Base-by-base conservation (phyloP, 371 early-diverging fungal species). In the Mucor ambiguus region DNA sequence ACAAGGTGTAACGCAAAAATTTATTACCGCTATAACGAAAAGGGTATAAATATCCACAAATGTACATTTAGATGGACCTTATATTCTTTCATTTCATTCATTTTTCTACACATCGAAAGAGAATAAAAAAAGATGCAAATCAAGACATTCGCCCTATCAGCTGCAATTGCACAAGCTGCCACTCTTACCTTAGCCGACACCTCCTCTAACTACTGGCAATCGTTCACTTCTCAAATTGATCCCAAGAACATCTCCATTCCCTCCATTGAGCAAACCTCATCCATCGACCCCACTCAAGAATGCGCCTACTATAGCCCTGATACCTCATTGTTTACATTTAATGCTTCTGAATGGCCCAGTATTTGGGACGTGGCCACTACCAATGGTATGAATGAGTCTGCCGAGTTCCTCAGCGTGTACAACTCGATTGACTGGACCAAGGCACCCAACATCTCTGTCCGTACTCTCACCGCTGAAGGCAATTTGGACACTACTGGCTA, bases 371-470 rank as follows among this genome's bases (percentile, higher is more conserved):
- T 69, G 12, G 83, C 83, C 11, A 80, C 80, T 16, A 66, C 70
- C 57, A 82, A 82, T 44, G 73, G 74, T 28, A 78, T 78, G 77
- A 74, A 78, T 61, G 68, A 61, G 14, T 56, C 67, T 33, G 67
- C 68, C 8, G 83, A 83, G 46, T 83, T 83, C 70, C 61, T 56
- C 18, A 29, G 64, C 4, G 18, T 83, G n/a, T 83, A 83, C 61
- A 77, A 80, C 48, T 78, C 80, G 0, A 78, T 83, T 58, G 73
- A 80, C 55, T 83, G 83, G 83, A 69, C 76, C 29, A 72, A 70
- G 44, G 78, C 74, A 12, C 83, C 83, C 49, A 66, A 69, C 59
- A 74, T 76, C 37, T 64, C 70, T 18, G 74, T 76, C 1, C 75
- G 77, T 41, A 74, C 49, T 2, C 3, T 72, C 14, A 63, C 63